phyloP scores from a whole-genome alignment of 1,139 yeast genomes.

The Kodamaea alishanica region DNA sequence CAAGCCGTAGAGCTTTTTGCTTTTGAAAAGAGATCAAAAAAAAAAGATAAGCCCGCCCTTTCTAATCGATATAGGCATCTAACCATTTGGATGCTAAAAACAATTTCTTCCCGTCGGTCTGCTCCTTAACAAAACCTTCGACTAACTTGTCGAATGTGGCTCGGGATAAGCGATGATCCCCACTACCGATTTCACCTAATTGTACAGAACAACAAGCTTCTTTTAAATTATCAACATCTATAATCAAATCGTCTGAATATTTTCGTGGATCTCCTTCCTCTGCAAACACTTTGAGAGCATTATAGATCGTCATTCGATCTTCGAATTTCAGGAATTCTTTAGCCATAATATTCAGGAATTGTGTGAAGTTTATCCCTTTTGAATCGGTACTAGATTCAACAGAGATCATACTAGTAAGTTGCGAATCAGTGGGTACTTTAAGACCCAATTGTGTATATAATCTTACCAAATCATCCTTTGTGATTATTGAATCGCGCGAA shows the following conservation, averaged over 20 bases:
- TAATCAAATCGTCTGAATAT: conserved; percentile 27
- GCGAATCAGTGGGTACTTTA: conserved; percentile 37
- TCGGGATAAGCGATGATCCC: conserved; percentile 51
- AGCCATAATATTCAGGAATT: conserved; percentile 68
- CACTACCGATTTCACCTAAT: conserved; percentile 41
- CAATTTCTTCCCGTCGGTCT: conserved; percentile 52
- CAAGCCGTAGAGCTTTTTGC: conserved; percentile 14
- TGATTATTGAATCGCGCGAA: conserved; percentile 63
- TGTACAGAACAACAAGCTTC: conserved; percentile 48
- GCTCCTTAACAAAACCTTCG: conserved; percentile 54
- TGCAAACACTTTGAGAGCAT: conserved; percentile 62
- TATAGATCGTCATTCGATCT: conserved; percentile 53
- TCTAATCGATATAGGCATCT: conserved; percentile 46
- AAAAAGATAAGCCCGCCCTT: neutral
- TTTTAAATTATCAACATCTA: conserved; percentile 51
- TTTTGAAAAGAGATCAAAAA: neutral
- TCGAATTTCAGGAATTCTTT: conserved; percentile 55
- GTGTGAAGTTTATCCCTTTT: conserved; percentile 56
- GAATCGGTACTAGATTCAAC: conserved; percentile 27
- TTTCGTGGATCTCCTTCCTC: conserved; percentile 23
- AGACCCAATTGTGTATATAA: conserved; percentile 51
- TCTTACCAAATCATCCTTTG: conserved; percentile 54
- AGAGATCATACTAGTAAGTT: conserved; percentile 49
- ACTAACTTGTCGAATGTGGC: conserved; percentile 51
- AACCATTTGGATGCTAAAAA: conserved; percentile 61